phyloP scores from a whole-genome alignment of 768 basidiomycete genomes.

The Tricholoma hemisulphureum region DNA sequence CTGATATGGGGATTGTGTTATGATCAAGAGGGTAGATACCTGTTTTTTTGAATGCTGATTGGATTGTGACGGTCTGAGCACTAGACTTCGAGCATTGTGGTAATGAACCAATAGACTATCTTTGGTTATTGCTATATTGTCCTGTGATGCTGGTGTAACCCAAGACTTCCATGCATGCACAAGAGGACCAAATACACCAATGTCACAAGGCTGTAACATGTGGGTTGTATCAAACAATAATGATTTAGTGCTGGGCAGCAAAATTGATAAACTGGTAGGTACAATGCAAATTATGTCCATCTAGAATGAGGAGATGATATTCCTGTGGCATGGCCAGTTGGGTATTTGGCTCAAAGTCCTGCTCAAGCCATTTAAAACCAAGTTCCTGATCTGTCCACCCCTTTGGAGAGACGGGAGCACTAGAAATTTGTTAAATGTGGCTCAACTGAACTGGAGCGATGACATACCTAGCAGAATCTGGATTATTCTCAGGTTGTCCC shows the following conservation, averaged over 20 bases:
- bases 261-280: too few species aligned
- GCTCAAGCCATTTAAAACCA: conserved; percentile 21
- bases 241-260: too few species aligned
- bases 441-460: neutral
- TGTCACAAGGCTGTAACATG: too few species aligned
- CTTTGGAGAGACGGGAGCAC: neutral
- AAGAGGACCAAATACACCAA: too few species aligned
- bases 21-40: conserved; percentile 22
- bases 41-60: conserved; percentile 16
- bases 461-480: neutral
- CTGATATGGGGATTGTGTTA: conserved; percentile 6
- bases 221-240: too few species aligned
- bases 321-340: conserved; percentile 5
- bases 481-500: neutral
- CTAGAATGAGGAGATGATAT: neutral
- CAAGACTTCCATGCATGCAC: too few species aligned
- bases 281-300: too few species aligned
- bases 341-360: neutral
- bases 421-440: neutral
- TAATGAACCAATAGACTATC: conserved; percentile 8
- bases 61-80: conserved; percentile 19
- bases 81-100: conserved; percentile 8
- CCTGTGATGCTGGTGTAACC: neutral
- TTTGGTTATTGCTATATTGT: conserved; percentile 7
- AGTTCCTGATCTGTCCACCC: neutral